These are phyloP conservation scores for Suillus tomentosus DNA, from an alignment of 768 basidiomycete genomes.

Conservation along the genomic window DNA sequence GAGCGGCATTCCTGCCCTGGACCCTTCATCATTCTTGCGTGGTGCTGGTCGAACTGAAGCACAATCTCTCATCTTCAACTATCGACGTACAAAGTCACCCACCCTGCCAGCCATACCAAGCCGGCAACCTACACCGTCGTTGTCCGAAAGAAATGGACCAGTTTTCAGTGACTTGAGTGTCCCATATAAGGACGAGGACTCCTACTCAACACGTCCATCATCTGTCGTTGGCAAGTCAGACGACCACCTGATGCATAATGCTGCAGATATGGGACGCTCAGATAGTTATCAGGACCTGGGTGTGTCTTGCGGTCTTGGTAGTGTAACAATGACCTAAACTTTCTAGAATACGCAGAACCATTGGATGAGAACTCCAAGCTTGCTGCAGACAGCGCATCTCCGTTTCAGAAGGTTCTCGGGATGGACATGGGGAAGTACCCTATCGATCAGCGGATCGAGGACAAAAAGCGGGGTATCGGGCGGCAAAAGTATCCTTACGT, in stretches of 20 bases:
- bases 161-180: constrained; percentile 13
- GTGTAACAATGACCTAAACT: constrained; percentile 10
- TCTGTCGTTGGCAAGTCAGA: constrained; percentile 26
- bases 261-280: constrained; percentile 41
- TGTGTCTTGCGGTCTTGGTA: constrained; percentile 23
- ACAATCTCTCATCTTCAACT: constrained; percentile 29
- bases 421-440: constrained; percentile 50
- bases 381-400: constrained; percentile 41
- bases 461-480: constrained; percentile 84
- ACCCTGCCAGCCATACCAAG: constrained; percentile 11
- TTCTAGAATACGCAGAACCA: constrained; percentile 68
- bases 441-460: constrained; percentile 79
- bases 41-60: constrained; percentile 22
- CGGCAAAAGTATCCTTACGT: constrained; percentile 79
- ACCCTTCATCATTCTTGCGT: constrained; percentile 12
- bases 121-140: constrained; percentile 23
- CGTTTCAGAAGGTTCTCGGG: constrained; percentile 46
- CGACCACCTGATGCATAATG: constrained; percentile 47
- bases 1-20: constrained; percentile 22
- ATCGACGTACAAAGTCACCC: constrained; percentile 24
- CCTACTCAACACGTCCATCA: constrained; percentile 15
- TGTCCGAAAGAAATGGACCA: constrained; percentile 10
- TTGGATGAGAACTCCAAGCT: constrained; percentile 27
- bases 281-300: constrained; percentile 57
- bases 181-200: constrained; percentile 29